Conservation (phyloP, 257 asterid species). For the Coffea canephora region DNA sequence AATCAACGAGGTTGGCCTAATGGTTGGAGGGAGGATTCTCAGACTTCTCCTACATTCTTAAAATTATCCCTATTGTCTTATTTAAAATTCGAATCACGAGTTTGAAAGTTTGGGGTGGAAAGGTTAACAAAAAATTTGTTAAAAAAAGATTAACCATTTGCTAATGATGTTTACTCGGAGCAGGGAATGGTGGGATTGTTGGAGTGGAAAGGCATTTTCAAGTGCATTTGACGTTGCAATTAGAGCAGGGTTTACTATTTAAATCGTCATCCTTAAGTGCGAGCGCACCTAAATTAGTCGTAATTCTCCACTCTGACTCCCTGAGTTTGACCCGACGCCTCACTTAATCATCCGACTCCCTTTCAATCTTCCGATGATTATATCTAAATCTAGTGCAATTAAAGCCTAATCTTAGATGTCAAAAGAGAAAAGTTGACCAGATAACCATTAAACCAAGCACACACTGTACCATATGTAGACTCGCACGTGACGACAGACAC, state of each 20-base stretch:
- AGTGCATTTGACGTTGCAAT: conserved; percentile 6
- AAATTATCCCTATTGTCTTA: too few relatives aligned
- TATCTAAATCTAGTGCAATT: conserved; percentile 6
- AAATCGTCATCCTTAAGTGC: not conserved
- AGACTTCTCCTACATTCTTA: too few relatives aligned
- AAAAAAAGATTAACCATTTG: too few relatives aligned
- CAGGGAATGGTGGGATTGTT: not conserved
- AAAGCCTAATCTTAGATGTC: conserved; percentile 1
- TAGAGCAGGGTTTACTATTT: not conserved
- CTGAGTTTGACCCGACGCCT: not conserved
- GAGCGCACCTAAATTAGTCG: too few relatives aligned
- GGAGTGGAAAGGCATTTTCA: not conserved
- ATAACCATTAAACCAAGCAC: not conserved
- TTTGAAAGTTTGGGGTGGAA: too few relatives aligned
- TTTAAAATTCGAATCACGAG: too few relatives aligned
- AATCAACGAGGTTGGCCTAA: too few relatives aligned
- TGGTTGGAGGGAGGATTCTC: too few relatives aligned
- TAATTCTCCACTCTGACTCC: not conserved
- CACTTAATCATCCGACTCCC: not conserved
- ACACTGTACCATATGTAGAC: too few relatives aligned
- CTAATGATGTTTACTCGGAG: too few relatives aligned
- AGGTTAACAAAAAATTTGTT: too few relatives aligned
- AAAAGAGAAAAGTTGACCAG: not conserved
- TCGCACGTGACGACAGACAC: not conserved
- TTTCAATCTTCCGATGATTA: not conserved